These are phyloP conservation scores for Macadamia tetraphylla DNA, from an alignment of 164 flowering plant species.

Conservation along the genomic window DNA sequence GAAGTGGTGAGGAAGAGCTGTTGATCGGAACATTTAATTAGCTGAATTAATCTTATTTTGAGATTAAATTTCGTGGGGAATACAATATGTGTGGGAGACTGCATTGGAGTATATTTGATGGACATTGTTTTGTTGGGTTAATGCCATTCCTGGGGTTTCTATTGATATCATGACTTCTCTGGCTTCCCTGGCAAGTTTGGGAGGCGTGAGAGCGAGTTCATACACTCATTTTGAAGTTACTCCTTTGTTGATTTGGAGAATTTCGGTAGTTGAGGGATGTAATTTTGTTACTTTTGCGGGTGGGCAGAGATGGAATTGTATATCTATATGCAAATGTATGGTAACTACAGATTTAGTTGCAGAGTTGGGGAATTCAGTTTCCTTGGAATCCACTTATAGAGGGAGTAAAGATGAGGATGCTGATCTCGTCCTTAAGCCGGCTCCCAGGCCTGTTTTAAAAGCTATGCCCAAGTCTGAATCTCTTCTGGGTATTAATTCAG, in stretches of 20 bases:
- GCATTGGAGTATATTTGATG: neutral
- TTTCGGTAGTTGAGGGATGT: constrained; percentile 26
- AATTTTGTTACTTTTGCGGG: constrained; percentile 20
- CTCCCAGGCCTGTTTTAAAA: constrained; percentile 68
- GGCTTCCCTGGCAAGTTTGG: constrained; percentile 73
- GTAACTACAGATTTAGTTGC: constrained; percentile 52
- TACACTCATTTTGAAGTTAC: constrained; percentile 36
- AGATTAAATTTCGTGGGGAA: no score
- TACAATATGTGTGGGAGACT: neutral
- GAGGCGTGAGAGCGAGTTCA: constrained; percentile 44
- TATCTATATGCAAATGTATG: constrained; percentile 57
- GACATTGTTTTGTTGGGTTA: constrained; percentile 5
- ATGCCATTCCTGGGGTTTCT: constrained; percentile 5
- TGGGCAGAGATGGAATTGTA: constrained; percentile 41
- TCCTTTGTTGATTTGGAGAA: constrained; percentile 18
- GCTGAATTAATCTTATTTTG: no score
- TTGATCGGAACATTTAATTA: no score
- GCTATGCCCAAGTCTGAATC: constrained; percentile 28
- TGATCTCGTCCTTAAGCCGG: constrained; percentile 46
- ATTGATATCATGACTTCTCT: constrained; percentile 46
- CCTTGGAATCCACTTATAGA: constrained; percentile 42
- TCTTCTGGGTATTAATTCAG: constrained; percentile 15
- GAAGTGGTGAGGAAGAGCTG: neutral
- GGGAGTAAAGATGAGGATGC: constrained; percentile 39
- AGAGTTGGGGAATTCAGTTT: constrained; percentile 48